Percentiles rank a stretch among this genome's conserved stretches.
These are phyloP conservation scores for Bryoerythrophyllum caledonicum DNA, from an alignment of 225 moss, liverwort and hornwort genomes.

Conservation along the genomic window DNA sequence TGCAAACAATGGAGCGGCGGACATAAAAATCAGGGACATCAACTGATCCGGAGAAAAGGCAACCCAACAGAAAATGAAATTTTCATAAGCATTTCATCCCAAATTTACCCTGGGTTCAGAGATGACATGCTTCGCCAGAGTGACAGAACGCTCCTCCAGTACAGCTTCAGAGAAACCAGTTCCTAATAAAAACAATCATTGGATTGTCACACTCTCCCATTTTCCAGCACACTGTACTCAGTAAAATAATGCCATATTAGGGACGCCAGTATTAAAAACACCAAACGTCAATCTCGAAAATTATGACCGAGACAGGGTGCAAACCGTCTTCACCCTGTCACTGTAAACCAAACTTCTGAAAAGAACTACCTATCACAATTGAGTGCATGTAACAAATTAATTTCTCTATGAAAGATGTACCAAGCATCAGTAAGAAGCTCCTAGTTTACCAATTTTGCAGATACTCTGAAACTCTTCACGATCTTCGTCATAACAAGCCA, in stretches of 20 bases:
- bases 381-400: neutral
- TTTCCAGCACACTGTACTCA: slow-evolving; percentile 11
- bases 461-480: slow-evolving; percentile 96
- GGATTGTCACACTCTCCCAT: neutral
- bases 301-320: slow-evolving; percentile 8
- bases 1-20: slow-evolving; percentile 45
- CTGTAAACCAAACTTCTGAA: neutral
- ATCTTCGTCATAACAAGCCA: slow-evolving; percentile 92
- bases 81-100: slow-evolving; percentile 8
- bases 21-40: slow-evolving; percentile 14
- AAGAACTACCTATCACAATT: slow-evolving; percentile 5
- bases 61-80: neutral
- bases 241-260: slow-evolving; percentile 4
- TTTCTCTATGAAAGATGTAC: neutral
- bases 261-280: neutral
- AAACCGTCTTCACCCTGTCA: slow-evolving; percentile 18
- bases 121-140: slow-evolving; percentile 74
- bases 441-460: slow-evolving; percentile 87
- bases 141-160: slow-evolving; percentile 82
- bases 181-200: slow-evolving; percentile 43
- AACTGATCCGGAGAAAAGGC: neutral
- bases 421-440: slow-evolving; percentile 8
- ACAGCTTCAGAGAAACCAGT: slow-evolving; percentile 91
- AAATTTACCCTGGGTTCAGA: slow-evolving; percentile 72
- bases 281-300: neutral